Conservation (phyloP, 805 yeast genomes). For the Metschnikowia shivogae region DNA sequence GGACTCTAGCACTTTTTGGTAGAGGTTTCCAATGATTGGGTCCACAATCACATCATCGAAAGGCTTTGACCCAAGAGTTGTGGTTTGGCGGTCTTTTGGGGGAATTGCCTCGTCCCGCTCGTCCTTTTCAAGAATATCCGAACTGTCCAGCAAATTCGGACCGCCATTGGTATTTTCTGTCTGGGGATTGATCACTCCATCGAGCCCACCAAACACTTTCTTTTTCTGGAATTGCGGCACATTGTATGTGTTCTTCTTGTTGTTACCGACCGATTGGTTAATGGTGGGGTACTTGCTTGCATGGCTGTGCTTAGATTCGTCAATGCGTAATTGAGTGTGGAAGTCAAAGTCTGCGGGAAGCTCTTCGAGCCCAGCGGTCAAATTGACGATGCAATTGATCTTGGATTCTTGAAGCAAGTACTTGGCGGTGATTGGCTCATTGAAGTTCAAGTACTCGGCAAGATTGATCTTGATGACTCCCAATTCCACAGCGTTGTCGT, state of each 20-base stretch:
- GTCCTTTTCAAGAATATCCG: not conserved
- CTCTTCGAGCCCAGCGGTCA: conserved; percentile 52
- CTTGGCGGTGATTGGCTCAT: conserved; percentile 50
- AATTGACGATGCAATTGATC: conserved; percentile 71
- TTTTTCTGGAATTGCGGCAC: conserved; percentile 39
- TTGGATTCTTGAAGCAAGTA: conserved; percentile 75
- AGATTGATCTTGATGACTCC: conserved; percentile 69
- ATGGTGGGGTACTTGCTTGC: conserved; percentile 2
- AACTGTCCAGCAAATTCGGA: not conserved
- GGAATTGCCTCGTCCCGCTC: conserved; percentile 1
- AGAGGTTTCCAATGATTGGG: conserved; percentile 48
- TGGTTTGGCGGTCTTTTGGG: conserved; percentile 5
- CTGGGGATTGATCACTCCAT: conserved; percentile 32
- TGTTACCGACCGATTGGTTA: conserved; percentile 19
- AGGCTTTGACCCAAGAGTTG: conserved; percentile 9
- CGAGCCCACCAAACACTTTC: conserved; percentile 48
- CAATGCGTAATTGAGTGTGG: conserved; percentile 38
- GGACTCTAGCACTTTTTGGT: conserved; percentile 51
- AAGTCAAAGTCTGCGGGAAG: conserved; percentile 36
- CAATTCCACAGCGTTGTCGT: conserved; percentile 37
- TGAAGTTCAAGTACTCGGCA: conserved; percentile 62
- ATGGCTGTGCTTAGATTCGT: conserved; percentile 20
- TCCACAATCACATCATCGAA: conserved; percentile 33
- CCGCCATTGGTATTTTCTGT: conserved; percentile 1
- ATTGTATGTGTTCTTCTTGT: conserved; percentile 19